Evolutionary conservation across 106 monocot genomes (phyloP).

Genomic region (Dendrobium chrysotoxum): DNA sequence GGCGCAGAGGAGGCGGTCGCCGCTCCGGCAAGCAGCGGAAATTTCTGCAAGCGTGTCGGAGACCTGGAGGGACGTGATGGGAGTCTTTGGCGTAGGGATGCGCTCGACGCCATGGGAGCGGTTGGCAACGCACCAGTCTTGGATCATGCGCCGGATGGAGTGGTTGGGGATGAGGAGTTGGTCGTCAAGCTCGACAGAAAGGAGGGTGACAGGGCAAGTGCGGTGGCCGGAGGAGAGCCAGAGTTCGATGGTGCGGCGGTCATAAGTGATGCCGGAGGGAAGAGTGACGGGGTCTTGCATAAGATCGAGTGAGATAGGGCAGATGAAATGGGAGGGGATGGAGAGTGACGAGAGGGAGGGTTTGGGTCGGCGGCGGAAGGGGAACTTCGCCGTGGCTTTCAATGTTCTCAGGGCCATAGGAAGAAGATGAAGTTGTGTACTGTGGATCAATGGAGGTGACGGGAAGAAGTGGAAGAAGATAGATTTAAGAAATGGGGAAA

Average conservation of each 20-base stretch:
- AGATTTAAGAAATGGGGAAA: background rate
- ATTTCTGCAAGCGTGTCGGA: slow-evolving; percentile 15
- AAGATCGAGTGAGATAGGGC: slow-evolving; percentile 44
- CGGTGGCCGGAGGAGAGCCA: slow-evolving; percentile 30
- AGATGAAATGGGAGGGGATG: slow-evolving; percentile 28
- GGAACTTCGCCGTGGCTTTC: background rate
- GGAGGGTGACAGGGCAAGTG: slow-evolving; percentile 32
- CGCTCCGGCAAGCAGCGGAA: background rate
- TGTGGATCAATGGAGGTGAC: background rate
- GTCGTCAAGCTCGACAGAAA: background rate
- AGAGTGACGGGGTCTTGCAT: slow-evolving; percentile 43
- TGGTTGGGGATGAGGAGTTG: slow-evolving; percentile 44
- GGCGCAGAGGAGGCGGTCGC: slow-evolving; percentile 12
- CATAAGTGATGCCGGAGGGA: slow-evolving; percentile 42
- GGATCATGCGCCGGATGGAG: slow-evolving; percentile 39
- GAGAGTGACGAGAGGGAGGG: background rate
- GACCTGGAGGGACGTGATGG: slow-evolving; percentile 11
- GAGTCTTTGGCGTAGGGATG: slow-evolving; percentile 40
- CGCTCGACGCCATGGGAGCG: slow-evolving; percentile 29
- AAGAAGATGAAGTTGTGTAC: background rate
- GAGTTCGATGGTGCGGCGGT: slow-evolving; percentile 33
- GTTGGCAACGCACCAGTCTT: slow-evolving; percentile 60
- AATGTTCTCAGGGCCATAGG: background rate
- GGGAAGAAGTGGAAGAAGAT: background rate
- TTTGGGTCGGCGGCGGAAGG: background rate